Conservation (phyloP, 768 basidiomycete genomes). For the Pulveroboletus sp. region DNA sequence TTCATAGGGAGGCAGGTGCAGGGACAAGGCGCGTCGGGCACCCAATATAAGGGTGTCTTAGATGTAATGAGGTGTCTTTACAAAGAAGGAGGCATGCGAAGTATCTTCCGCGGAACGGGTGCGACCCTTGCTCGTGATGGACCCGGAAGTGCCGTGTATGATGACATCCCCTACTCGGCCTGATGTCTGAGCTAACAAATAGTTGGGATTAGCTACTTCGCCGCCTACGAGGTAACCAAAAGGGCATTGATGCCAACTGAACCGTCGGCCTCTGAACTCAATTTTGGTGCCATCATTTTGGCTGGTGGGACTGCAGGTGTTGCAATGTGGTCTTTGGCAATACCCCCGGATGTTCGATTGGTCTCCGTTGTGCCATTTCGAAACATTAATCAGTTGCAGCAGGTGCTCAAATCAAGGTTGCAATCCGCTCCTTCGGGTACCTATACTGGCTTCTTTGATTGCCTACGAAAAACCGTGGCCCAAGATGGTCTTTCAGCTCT, state of each 20-base stretch:
- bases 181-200: slow-evolving; percentile 4
- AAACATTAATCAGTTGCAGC: slow-evolving; percentile 10
- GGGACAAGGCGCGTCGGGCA: slow-evolving; percentile 72
- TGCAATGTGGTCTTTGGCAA: slow-evolving; percentile 97
- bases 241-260: slow-evolving; percentile 78
- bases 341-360: slow-evolving; percentile 85
- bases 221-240: slow-evolving; percentile 93
- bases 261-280: slow-evolving; percentile 73
- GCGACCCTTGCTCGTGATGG: slow-evolving; percentile 96
- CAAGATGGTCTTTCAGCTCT: slow-evolving; percentile 81
- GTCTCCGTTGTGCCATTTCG: neutral
- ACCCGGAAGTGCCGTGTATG: slow-evolving; percentile 93
- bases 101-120: slow-evolving; percentile 86
- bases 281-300: slow-evolving; percentile 79
- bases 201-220: slow-evolving; percentile 70
- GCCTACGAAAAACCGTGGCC: slow-evolving; percentile 86
- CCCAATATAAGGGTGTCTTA: slow-evolving; percentile 82
- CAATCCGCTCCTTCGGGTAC: slow-evolving; percentile 97
- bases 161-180: slow-evolving; percentile 11
- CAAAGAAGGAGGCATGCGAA: slow-evolving; percentile 85
- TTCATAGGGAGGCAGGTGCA: slow-evolving; percentile 55
- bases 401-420: slow-evolving; percentile 94
- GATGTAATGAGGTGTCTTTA: slow-evolving; percentile 91
- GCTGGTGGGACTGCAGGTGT: slow-evolving; percentile 95
- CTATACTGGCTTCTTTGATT: slow-evolving; percentile 93